phyloP scores from a whole-genome alignment of 1,139 yeast genomes.

The Yamadazyma dendronema region DNA sequence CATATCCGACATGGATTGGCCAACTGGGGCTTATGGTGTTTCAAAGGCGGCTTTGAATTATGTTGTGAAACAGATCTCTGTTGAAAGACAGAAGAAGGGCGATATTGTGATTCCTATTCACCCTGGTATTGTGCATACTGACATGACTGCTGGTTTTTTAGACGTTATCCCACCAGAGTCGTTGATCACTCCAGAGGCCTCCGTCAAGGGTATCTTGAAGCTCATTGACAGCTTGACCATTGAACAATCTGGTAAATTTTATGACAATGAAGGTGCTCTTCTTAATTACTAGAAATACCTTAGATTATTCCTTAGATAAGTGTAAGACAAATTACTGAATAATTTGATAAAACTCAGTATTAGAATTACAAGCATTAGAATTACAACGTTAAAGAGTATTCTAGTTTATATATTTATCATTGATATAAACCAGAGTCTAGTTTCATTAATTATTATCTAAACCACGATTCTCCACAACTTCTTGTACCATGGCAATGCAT shows the following conservation, averaged over 20 bases:
- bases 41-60: slow-evolving; percentile 32
- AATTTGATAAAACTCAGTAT: too few species aligned
- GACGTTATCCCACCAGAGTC: not conserved
- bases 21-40: slow-evolving; percentile 22
- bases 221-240: slow-evolving; percentile 1
- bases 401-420: too few species aligned
- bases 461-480: slow-evolving; percentile 3
- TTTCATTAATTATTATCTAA: too few species aligned
- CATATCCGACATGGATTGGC: slow-evolving; percentile 9
- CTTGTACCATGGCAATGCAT: slow-evolving; percentile 18
- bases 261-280: too few species aligned
- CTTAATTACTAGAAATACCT: too few species aligned
- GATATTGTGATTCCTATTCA: slow-evolving; percentile 31
- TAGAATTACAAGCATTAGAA: too few species aligned
- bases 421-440: too few species aligned
- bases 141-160: slow-evolving; percentile 10
- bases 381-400: too few species aligned
- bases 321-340: too few species aligned
- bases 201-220: not conserved
- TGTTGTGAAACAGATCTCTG: slow-evolving; percentile 5
- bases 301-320: too few species aligned
- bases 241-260: slow-evolving; percentile 5
- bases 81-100: slow-evolving; percentile 38
- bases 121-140: slow-evolving; percentile 32
- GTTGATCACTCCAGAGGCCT: slow-evolving; percentile 2